phyloP scores from a whole-genome alignment of 129 eudicot genomes.

The Escallonia herrerae region DNA sequence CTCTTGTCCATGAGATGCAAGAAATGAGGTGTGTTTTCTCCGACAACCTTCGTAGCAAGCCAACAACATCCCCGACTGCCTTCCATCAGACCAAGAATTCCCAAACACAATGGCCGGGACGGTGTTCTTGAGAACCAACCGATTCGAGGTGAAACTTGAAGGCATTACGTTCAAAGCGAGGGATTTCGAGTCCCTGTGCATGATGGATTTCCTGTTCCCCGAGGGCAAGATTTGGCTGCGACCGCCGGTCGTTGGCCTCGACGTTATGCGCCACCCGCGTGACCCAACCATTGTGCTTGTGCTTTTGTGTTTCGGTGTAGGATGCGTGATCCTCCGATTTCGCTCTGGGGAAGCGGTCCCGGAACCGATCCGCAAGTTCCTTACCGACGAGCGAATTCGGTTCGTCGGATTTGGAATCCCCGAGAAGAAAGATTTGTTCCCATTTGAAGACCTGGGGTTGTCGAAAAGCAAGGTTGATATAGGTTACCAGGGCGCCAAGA shows the following conservation, averaged over 20 bases:
- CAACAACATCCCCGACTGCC: background rate
- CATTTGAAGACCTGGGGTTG: slow-evolving; percentile 38
- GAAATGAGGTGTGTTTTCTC: slow-evolving; percentile 1
- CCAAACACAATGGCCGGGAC: slow-evolving; percentile 30
- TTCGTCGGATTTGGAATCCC: slow-evolving; percentile 45
- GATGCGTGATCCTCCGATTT: slow-evolving; percentile 41
- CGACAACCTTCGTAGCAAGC: background rate
- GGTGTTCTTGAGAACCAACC: slow-evolving; percentile 40
- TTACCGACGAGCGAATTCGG: slow-evolving; percentile 31
- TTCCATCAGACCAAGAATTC: background rate
- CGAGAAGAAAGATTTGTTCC: slow-evolving; percentile 38
- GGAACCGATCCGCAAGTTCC: slow-evolving; percentile 22
- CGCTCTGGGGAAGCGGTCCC: slow-evolving; percentile 31
- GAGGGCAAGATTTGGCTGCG: slow-evolving; percentile 31
- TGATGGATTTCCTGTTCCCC: slow-evolving; percentile 39
- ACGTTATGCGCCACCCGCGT: slow-evolving; percentile 51
- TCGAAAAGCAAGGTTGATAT: slow-evolving; percentile 25
- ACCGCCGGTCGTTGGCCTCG: slow-evolving; percentile 45
- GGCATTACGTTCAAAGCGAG: slow-evolving; percentile 39
- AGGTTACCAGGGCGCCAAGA: slow-evolving; percentile 33
- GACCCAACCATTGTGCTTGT: slow-evolving; percentile 27
- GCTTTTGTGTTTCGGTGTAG: slow-evolving; percentile 40
- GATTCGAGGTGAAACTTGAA: slow-evolving; percentile 47
- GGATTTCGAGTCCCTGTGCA: slow-evolving; percentile 40
- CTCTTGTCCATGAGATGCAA: background rate